Base-by-base conservation (phyloP, 805 yeast genomes). In the Lipomyces yamadae region DNA sequence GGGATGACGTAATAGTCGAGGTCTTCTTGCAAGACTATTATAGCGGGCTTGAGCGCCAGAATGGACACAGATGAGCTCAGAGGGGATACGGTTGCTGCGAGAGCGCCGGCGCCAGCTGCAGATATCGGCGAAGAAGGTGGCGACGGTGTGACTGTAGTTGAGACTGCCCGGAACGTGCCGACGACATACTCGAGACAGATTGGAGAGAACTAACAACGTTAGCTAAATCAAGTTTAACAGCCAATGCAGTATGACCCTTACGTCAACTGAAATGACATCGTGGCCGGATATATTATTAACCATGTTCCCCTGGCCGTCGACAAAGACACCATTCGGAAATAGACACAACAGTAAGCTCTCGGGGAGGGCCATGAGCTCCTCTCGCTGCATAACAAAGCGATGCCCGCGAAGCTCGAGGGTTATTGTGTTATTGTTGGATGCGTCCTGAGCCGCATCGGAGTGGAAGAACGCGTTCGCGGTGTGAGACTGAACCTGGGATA, bases 1-100 rank as follows among this genome's bases (percentile, higher is more conserved):
- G 97, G 96, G 18, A 95, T 88, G 70, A 96, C 91, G 77, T 93
- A 95, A 78, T 86, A 95, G 76, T 95, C 99, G 72, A 95, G 82
- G 78, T 95, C 99, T 77, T 95, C 99, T 69, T 98, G 83, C 63
- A 95, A 81, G 3, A 94, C 97, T 64, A 95, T 92, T 56, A 95
- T 88, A 0, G 97, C 89, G 0, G 98, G 99, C 72, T 91, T 90
- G 68, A 86, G 87, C 70, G 85, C 87, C 68, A 93, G 80, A 2
- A 92, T 86, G 57, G 86, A 61, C 15, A 61, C 63, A 3, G 62
- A 55, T 4, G 71, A 18, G 33, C 33, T 48, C 37, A 29, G 37
- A 3, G 61, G 24, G 1, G 60, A 59, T 10, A 34, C 34, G 61
- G 35, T 15, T 15, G 56, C 15, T 4, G 48, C n/a, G 65, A 63